Percentiles rank a stretch among this genome's conserved stretches.
These are phyloP conservation scores for Dactylorhiza incarnata DNA, from an alignment of 106 monocot species.

Conservation along the genomic window DNA sequence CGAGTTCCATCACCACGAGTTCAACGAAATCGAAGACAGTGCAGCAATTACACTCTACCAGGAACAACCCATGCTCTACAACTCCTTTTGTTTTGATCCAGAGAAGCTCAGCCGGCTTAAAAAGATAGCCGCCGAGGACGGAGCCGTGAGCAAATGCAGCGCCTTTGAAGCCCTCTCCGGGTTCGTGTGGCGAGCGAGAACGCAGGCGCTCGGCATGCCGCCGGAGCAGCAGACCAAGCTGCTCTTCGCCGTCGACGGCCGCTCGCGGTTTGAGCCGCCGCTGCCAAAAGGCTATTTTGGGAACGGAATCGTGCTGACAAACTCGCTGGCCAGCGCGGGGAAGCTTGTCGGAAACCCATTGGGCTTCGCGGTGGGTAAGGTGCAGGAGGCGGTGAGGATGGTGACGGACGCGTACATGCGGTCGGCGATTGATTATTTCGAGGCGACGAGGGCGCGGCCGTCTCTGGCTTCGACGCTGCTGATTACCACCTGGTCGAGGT, in stretches of 20 bases:
- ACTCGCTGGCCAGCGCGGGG: constrained; percentile 36
- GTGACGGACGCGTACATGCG: constrained; percentile 64
- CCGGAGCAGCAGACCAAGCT: constrained; percentile 63
- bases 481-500: constrained; percentile 71
- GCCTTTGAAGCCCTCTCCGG: constrained; percentile 67
- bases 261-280: constrained; percentile 50
- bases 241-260: constrained; percentile 74
- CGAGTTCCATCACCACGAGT: constrained; percentile 52
- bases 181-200: constrained; percentile 64
- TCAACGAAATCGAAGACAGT: constrained; percentile 39
- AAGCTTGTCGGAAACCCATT: constrained; percentile 43
- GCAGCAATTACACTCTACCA: constrained; percentile 28
- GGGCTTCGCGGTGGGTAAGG: constrained; percentile 33
- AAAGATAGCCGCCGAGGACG: constrained; percentile 21
- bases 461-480: constrained; percentile 52
- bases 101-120: constrained; percentile 37
- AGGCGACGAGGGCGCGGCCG: constrained; percentile 56
- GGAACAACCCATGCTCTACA: constrained; percentile 38
- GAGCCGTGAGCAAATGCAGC: constrained; percentile 27
- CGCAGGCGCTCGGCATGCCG: constrained; percentile 28
- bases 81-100: constrained; percentile 55
- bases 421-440: constrained; percentile 75
- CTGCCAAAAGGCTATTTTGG: constrained; percentile 79
- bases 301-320: constrained; percentile 78
- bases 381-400: constrained; percentile 54